Conservation (phyloP, 805 yeast genomes). For the Teunomyces pallodes region DNA sequence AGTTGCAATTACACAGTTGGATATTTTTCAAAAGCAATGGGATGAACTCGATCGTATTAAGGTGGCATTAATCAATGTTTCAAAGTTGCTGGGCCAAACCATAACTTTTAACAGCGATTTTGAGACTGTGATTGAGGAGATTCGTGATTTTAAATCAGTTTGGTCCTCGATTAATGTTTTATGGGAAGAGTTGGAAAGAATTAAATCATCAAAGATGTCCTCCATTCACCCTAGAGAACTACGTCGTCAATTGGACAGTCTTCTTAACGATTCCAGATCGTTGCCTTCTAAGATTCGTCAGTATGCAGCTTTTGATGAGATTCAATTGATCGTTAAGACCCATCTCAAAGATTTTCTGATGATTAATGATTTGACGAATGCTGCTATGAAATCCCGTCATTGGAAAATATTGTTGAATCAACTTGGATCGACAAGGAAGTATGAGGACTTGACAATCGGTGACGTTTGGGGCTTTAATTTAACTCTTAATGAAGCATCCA, state of each 20-base stretch:
- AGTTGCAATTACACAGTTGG: constrained; percentile 41
- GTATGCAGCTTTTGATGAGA: constrained; percentile 63
- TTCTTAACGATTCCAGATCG: constrained; percentile 43
- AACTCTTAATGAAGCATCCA: constrained; percentile 37
- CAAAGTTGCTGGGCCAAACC: constrained; percentile 32
- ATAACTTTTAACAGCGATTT: constrained; percentile 27
- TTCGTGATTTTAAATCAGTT: constrained; percentile 54
- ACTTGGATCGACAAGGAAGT: constrained; percentile 22
- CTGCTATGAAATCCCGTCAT: constrained; percentile 61
- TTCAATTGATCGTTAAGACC: constrained; percentile 46
- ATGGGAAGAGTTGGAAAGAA: constrained; percentile 43
- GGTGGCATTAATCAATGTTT: constrained; percentile 19
- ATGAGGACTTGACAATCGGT: constrained; percentile 44
- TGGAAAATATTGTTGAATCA: constrained; percentile 51
- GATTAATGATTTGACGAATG: constrained; percentile 50
- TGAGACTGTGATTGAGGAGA: constrained; percentile 41
- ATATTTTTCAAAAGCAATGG: constrained; percentile 19
- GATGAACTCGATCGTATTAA: constrained; percentile 5
- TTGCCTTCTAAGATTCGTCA: constrained; percentile 62
- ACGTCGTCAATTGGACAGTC: constrained; percentile 48
- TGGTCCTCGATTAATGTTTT: constrained; percentile 62
- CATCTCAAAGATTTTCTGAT: constrained; percentile 37
- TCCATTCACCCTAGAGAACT: constrained; percentile 44
- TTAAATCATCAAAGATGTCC: constrained; percentile 49
- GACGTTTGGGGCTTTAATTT: constrained; percentile 63